Conservation (phyloP, 805 yeast species). For the Metschnikowia kunwiensis region DNA sequence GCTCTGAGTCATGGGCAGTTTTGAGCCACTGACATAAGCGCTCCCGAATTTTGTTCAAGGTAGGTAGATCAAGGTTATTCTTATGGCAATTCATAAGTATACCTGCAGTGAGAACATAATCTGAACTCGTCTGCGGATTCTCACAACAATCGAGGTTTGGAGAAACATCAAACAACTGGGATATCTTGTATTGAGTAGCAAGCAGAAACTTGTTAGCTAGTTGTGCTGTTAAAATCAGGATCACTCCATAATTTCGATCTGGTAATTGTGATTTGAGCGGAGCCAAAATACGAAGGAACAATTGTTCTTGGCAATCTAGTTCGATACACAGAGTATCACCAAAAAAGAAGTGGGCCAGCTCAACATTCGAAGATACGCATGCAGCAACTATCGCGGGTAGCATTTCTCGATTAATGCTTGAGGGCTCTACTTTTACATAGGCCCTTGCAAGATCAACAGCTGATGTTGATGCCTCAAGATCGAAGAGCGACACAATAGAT, state of each 20-base stretch:
- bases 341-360: neutral
- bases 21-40: constrained; percentile 4
- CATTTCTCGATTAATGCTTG: neutral
- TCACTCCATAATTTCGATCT: neutral
- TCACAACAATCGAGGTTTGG: neutral
- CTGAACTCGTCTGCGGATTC: constrained; percentile 1
- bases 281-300: constrained; percentile 1
- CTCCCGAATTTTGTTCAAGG: neutral
- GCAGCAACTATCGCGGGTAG: constrained; percentile 1
- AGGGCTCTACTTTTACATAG: neutral
- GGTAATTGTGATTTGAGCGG: constrained; percentile 1
- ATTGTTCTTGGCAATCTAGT: neutral
- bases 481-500: constrained; percentile 5
- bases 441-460: constrained; percentile 1
- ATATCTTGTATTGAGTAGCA: constrained; percentile 1
- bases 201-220: neutral
- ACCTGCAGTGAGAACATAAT: constrained; percentile 4
- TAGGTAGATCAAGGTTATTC: neutral
- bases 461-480: neutral
- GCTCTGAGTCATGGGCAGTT: neutral
- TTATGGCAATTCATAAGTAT: neutral
- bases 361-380: neutral
- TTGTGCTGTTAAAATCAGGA: neutral
- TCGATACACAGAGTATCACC: constrained; percentile 2
- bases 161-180: constrained; percentile 1